These are phyloP conservation scores for Geranium incanum DNA, from an alignment of 441 rosid genomes.

Conservation along the genomic window DNA sequence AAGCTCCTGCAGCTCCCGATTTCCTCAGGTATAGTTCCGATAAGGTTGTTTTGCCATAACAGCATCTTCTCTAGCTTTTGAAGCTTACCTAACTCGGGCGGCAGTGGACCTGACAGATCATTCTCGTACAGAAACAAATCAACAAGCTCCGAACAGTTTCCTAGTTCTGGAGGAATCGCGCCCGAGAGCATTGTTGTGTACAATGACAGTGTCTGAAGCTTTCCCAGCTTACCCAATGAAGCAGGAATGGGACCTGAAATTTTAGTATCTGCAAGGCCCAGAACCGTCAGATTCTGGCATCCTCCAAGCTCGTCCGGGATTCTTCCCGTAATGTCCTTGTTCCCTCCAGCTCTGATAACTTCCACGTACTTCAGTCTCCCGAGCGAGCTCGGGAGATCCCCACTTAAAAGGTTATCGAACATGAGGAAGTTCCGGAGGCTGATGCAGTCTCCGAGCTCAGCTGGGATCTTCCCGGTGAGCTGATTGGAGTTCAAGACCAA, in stretches of 20 bases:
- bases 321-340: slow-evolving; percentile 59
- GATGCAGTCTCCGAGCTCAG: slow-evolving; percentile 43
- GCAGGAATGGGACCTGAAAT: slow-evolving; percentile 65
- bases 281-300: slow-evolving; percentile 59
- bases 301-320: slow-evolving; percentile 77
- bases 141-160: slow-evolving; percentile 81
- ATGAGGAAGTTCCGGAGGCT: slow-evolving; percentile 44
- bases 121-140: slow-evolving; percentile 75
- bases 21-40: slow-evolving; percentile 77
- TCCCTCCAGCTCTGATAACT: slow-evolving; percentile 80
- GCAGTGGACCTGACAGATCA: slow-evolving; percentile 73
- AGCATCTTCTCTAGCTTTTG: slow-evolving; percentile 58
- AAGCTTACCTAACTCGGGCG: slow-evolving; percentile 64
- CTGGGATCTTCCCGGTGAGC: slow-evolving; percentile 77
- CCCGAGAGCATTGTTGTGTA: slow-evolving; percentile 82
- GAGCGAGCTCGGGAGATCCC: slow-evolving; percentile 56
- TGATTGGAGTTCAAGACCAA: slow-evolving; percentile 72
- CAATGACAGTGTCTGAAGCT: slow-evolving; percentile 60
- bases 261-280: slow-evolving; percentile 77
- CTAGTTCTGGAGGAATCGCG: slow-evolving; percentile 71
- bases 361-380: slow-evolving; percentile 52
- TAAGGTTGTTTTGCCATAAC: slow-evolving; percentile 76
- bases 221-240: slow-evolving; percentile 62
- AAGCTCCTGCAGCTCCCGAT: slow-evolving; percentile 70
- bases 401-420: slow-evolving; percentile 59